Evolutionary conservation across 768 basidiomycete genomes (phyloP).

Genomic region (Lentinus brumalis): DNA sequence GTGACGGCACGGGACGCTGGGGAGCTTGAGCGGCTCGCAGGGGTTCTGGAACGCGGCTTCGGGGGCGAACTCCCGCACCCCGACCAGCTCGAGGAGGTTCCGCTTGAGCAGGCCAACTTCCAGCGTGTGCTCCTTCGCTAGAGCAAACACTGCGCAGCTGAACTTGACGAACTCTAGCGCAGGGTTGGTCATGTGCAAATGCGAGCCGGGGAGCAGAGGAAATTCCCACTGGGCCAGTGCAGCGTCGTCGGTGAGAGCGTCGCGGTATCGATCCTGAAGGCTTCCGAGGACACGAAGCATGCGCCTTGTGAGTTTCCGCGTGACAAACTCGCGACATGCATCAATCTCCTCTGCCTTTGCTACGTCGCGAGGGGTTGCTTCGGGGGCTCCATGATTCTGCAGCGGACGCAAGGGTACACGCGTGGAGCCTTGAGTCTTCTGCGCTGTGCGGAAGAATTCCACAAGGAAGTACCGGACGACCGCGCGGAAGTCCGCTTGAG

Average conservation of each 20-base stretch:
- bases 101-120: constrained; percentile 90
- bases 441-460: constrained; percentile 77
- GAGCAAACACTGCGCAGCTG: constrained; percentile 74
- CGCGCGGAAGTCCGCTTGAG: constrained; percentile 75
- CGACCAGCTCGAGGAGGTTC: constrained; percentile 85
- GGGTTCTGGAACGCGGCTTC: constrained; percentile 91
- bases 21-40: constrained; percentile 82
- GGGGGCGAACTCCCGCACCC: constrained; percentile 81
- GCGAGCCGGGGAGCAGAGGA: constrained; percentile 84
- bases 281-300: constrained; percentile 70
- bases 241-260: constrained; percentile 52
- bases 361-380: constrained; percentile 64
- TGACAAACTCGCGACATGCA: constrained; percentile 71
- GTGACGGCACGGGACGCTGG: constrained; percentile 84
- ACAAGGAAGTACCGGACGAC: constrained; percentile 82
- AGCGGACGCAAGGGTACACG: constrained; percentile 76
- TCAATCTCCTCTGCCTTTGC: constrained; percentile 72
- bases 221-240: constrained; percentile 67
- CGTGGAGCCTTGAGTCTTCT: constrained; percentile 56
- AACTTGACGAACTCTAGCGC: constrained; percentile 89
- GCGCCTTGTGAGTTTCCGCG: constrained; percentile 77
- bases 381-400: constrained; percentile 59
- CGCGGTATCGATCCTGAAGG: constrained; percentile 60
- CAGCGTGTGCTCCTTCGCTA: constrained; percentile 79
- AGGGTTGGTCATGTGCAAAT: constrained; percentile 78